These are phyloP conservation scores for Myriangium duriaei DNA, from an alignment of 2,329 filamentous ascomycete genomes.

Conservation along the genomic window DNA sequence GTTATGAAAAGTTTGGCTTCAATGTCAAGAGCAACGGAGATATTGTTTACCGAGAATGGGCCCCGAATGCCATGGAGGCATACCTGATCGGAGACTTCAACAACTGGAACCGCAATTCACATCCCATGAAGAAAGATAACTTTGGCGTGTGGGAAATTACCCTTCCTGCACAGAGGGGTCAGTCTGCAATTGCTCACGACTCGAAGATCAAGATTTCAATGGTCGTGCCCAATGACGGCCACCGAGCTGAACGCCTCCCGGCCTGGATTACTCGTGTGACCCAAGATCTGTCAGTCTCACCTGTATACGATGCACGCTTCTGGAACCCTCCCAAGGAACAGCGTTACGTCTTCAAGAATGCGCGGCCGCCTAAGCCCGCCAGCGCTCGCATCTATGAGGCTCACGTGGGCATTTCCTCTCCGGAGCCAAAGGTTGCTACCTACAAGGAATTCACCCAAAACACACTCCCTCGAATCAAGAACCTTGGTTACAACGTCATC, in stretches of 20 bases:
- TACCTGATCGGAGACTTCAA: slow-evolving; percentile 94
- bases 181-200: slow-evolving; percentile 75
- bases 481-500: slow-evolving; percentile 90
- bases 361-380: slow-evolving; percentile 66
- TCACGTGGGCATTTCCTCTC: slow-evolving; percentile 94
- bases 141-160: slow-evolving; percentile 81
- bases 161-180: slow-evolving; percentile 59
- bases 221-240: slow-evolving; percentile 62
- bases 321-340: slow-evolving; percentile 80
- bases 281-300: slow-evolving; percentile 79
- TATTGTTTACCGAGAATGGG: slow-evolving; percentile 91
- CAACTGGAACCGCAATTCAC: slow-evolving; percentile 70
- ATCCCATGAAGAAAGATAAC: slow-evolving; percentile 74
- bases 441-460: slow-evolving; percentile 96
- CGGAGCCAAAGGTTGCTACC: slow-evolving; percentile 75
- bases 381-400: slow-evolving; percentile 94
- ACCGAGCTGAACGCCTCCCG: slow-evolving; percentile 70
- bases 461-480: slow-evolving; percentile 81
- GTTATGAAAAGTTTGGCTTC: slow-evolving; percentile 76
- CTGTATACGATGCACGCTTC: slow-evolving; percentile 87
- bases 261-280: slow-evolving; percentile 98
- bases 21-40: slow-evolving; percentile 70
- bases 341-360: slow-evolving; percentile 73
- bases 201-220: slow-evolving; percentile 91
- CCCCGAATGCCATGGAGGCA: slow-evolving; percentile 73